These are phyloP conservation scores for Paecilomyces sp. DNA, from an alignment of 2,329 filamentous ascomycete species.

Conservation along the genomic window DNA sequence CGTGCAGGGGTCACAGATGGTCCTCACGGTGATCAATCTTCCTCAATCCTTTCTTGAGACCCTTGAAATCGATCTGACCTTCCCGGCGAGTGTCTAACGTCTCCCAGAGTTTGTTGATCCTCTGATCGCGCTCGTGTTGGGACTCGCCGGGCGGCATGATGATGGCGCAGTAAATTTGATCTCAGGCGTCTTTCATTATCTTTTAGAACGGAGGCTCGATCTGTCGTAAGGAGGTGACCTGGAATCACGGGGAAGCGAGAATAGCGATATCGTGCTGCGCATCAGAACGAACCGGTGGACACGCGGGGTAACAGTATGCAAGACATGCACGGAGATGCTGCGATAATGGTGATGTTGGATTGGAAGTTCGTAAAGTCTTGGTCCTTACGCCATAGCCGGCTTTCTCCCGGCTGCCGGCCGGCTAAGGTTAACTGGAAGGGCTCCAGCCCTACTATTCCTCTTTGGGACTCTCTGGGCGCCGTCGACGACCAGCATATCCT, in stretches of 20 bases:
- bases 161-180: slow-evolving; percentile 29
- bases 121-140: slow-evolving; percentile 69
- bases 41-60: slow-evolving; percentile 73
- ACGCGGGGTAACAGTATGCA: not conserved
- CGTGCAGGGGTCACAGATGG: slow-evolving; percentile 10
- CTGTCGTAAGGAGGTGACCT: slow-evolving; percentile 12
- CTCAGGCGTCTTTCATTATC: slow-evolving; percentile 40
- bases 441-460: slow-evolving; percentile 22
- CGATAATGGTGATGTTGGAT: not conserved
- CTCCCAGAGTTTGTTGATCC: slow-evolving; percentile 77
- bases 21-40: slow-evolving; percentile 84
- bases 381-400: slow-evolving; percentile 21
- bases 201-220: slow-evolving; percentile 15
- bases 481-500: not conserved
- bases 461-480: slow-evolving; percentile 12
- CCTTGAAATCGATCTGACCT: slow-evolving; percentile 77
- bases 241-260: slow-evolving; percentile 10
- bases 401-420: slow-evolving; percentile 16
- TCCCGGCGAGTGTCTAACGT: slow-evolving; percentile 69
- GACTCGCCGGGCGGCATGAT: slow-evolving; percentile 63
- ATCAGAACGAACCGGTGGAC: slow-evolving; percentile 14
- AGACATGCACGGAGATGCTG: not conserved
- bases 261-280: slow-evolving; percentile 14
- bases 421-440: slow-evolving; percentile 19
- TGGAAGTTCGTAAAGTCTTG: not conserved